Evolutionary conservation across 306 rosid species (phyloP).

Genomic region (Fagus crenata): DNA sequence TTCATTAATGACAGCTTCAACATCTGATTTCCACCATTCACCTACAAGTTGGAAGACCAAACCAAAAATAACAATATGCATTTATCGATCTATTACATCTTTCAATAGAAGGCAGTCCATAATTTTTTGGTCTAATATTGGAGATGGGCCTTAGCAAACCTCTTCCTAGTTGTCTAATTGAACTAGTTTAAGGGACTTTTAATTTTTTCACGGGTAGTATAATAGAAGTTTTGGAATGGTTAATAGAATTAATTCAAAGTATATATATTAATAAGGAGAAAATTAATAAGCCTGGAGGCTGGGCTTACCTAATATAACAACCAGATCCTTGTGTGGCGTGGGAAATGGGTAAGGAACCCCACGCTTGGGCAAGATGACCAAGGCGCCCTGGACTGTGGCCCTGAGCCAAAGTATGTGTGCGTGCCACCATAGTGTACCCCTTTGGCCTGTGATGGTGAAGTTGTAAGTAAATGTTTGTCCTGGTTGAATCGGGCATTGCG

Average conservation of each 20-base stretch:
- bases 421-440: conserved; percentile 91
- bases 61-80: not conserved
- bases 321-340: conserved; percentile 58
- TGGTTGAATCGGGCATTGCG: conserved; percentile 87
- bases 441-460: conserved; percentile 81
- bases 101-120: too few relatives aligned
- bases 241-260: not conserved
- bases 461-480: conserved; percentile 62
- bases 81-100: not conserved
- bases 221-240: not conserved
- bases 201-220: not conserved
- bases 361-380: conserved; percentile 73
- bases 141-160: too few relatives aligned
- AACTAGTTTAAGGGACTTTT: not conserved
- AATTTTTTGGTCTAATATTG: too few relatives aligned
- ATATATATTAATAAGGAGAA: too few relatives aligned
- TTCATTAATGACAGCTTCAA: conserved; percentile 70
- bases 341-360: conserved; percentile 96
- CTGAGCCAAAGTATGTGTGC: conserved; percentile 94
- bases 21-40: conserved; percentile 98
- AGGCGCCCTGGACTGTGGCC: conserved; percentile 77
- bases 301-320: conserved; percentile 56
- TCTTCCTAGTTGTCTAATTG: too few relatives aligned
- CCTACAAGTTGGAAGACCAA: conserved; percentile 43
- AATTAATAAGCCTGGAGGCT: not conserved